phyloP scores from a whole-genome alignment of 768 basidiomycete genomes.

The Calocybe cyanea region DNA sequence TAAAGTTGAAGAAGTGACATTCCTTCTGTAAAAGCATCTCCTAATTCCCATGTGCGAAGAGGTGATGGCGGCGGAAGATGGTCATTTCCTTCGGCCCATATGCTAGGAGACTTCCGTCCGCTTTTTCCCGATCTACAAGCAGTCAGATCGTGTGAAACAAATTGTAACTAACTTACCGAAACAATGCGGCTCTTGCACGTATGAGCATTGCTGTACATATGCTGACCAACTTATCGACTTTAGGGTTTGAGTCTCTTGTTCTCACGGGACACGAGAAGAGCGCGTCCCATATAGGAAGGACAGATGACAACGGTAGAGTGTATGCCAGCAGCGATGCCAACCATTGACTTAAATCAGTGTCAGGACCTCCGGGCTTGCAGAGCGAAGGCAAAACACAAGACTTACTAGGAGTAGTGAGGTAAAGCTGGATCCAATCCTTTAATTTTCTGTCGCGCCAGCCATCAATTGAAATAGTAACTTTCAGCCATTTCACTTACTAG shows the following conservation, averaged over 20 bases:
- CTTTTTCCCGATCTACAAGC: constrained; percentile 50
- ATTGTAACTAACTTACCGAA: constrained; percentile 39
- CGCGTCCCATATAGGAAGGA: constrained; percentile 68
- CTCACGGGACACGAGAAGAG: constrained; percentile 59
- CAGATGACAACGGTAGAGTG: constrained; percentile 59
- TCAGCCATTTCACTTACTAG: constrained; percentile 42
- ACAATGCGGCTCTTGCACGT: constrained; percentile 47
- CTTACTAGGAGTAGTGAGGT: constrained; percentile 82
- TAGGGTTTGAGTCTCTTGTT: constrained; percentile 52
- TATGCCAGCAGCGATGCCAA: constrained; percentile 68
- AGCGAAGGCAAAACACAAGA: constrained; percentile 7
- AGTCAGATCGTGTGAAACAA: constrained; percentile 2
- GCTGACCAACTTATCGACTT: constrained; percentile 67
- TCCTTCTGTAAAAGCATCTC: constrained; percentile 65
- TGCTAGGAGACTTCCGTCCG: constrained; percentile 35
- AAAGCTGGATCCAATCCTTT: constrained; percentile 67
- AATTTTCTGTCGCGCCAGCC: constrained; percentile 36
- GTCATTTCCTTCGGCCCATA: constrained; percentile 51
- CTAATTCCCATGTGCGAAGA: constrained; percentile 45
- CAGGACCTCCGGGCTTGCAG: neutral
- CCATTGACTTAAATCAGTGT: constrained; percentile 55
- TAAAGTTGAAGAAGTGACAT: constrained; percentile 62
- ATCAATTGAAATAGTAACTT: constrained; percentile 1
- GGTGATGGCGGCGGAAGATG: constrained; percentile 36
- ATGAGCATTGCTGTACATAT: constrained; percentile 69